phyloP scores from a whole-genome alignment of 2,329 filamentous ascomycete species.

The Xylariaceae sp. region DNA sequence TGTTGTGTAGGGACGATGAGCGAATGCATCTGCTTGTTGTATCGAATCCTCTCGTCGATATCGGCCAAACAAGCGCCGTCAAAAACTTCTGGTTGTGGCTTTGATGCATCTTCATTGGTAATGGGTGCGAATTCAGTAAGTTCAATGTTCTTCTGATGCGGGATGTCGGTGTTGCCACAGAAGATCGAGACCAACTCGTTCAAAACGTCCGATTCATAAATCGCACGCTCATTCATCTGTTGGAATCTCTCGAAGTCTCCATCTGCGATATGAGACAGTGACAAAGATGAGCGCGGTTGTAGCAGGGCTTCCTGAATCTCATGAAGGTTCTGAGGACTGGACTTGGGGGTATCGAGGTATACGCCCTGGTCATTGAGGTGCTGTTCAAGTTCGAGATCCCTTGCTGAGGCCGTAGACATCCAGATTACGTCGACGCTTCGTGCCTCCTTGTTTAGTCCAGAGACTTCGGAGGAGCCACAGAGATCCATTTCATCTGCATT shows the following conservation, averaged over 20 bases:
- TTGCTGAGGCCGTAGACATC: neutral
- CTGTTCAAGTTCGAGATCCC: neutral
- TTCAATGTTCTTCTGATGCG: conserved; percentile 11
- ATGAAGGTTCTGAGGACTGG: neutral
- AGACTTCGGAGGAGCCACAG: neutral
- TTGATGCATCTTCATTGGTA: neutral
- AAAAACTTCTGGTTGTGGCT: neutral
- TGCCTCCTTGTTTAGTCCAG: neutral
- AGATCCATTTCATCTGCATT: neutral
- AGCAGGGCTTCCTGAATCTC: neutral
- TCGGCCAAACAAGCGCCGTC: neutral
- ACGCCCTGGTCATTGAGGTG: neutral
- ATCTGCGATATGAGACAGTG: conserved; percentile 17
- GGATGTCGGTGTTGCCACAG: conserved; percentile 9
- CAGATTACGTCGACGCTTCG: neutral
- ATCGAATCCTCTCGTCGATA: neutral
- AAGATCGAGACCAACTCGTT: conserved; percentile 11
- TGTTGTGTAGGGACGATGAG: neutral
- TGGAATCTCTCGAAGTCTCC: conserved; percentile 22
- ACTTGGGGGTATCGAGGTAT: neutral
- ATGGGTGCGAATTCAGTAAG: conserved; percentile 1
- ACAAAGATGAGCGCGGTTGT: conserved; percentile 13
- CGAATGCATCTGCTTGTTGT: neutral
- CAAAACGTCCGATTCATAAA: conserved; percentile 9
- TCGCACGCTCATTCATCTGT: conserved; percentile 9